A percentile compares a stretch with the other conserved stretches of the same genome.
Evolutionary conservation across 2,329 filamentous ascomycete species (phyloP).

Genomic region (Aspergillus calidoustus): DNA sequence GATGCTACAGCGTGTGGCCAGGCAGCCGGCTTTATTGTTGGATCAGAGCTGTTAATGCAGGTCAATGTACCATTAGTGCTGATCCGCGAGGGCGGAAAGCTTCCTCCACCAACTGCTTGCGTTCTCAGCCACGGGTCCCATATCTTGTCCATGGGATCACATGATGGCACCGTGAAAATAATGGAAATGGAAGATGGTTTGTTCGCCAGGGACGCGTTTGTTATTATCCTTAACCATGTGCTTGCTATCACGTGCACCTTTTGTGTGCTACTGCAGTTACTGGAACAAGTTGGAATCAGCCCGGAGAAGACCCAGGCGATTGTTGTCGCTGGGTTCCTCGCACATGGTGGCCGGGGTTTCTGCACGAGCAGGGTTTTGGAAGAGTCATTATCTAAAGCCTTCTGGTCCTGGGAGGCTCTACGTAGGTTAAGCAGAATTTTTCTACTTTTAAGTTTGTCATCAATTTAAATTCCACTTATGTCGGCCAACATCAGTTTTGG

Average conservation of each 20-base stretch:
- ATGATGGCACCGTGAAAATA: not conserved
- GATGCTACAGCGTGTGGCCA: not conserved
- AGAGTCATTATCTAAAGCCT: not conserved
- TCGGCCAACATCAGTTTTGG: too few relatives aligned
- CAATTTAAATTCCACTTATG: not conserved
- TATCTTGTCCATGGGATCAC: not conserved
- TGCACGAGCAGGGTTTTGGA: not conserved
- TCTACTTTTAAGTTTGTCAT: not conserved
- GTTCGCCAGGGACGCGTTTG: not conserved
- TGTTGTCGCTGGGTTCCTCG: not conserved
- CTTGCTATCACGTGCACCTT: not conserved
- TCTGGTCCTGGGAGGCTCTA: not conserved
- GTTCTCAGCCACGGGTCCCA: not conserved
- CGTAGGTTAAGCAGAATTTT: not conserved
- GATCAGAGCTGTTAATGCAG: not conserved
- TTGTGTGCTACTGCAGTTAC: not conserved
- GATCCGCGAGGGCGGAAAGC: not conserved
- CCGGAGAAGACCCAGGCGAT: not conserved
- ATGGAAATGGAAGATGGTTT: not conserved
- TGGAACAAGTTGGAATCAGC: not conserved
- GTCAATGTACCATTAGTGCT: not conserved
- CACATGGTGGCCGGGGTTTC: not conserved
- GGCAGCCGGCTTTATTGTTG: not conserved
- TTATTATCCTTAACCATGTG: not conserved
- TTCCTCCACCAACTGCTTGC: not conserved